These are phyloP conservation scores for Zoysia pacifica DNA, from an alignment of 176 grass and related monocot species.

Conservation along the genomic window DNA sequence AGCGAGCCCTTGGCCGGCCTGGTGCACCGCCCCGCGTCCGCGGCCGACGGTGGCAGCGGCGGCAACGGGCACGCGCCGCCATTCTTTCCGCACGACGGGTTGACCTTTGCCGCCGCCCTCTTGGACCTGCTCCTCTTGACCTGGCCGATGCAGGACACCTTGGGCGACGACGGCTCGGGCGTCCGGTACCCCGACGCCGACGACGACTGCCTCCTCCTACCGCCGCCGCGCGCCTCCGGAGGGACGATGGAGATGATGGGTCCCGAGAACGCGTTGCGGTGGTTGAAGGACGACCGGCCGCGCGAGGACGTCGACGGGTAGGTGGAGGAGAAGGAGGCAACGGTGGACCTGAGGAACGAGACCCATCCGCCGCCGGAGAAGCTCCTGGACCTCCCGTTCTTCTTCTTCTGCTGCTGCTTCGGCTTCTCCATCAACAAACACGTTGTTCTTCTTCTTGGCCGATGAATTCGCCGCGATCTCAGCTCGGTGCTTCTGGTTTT, in stretches of 20 bases:
- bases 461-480: not conserved
- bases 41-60: not conserved
- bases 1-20: slow-evolving; percentile 23
- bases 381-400: slow-evolving; percentile 43
- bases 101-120: slow-evolving; percentile 24
- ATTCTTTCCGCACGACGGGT: slow-evolving; percentile 44
- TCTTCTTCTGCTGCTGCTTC: slow-evolving; percentile 34
- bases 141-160: slow-evolving; percentile 88
- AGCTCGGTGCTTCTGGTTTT: not conserved
- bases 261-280: slow-evolving; percentile 74
- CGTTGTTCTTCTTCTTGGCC: not conserved
- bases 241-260: slow-evolving; percentile 75
- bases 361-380: slow-evolving; percentile 40
- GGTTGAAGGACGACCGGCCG: slow-evolving; percentile 43
- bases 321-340: slow-evolving; percentile 51
- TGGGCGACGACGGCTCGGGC: slow-evolving; percentile 82
- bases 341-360: slow-evolving; percentile 58
- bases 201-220: not conserved
- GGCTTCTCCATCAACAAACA: not conserved
- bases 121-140: slow-evolving; percentile 68
- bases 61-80: slow-evolving; percentile 45
- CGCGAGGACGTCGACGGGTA: slow-evolving; percentile 6
- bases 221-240: slow-evolving; percentile 53
- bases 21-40: not conserved
- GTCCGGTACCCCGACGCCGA: slow-evolving; percentile 34